Evolutionary conservation across 2,329 filamentous ascomycete species (phyloP).

Genomic region (Colletotrichum salicis): DNA sequence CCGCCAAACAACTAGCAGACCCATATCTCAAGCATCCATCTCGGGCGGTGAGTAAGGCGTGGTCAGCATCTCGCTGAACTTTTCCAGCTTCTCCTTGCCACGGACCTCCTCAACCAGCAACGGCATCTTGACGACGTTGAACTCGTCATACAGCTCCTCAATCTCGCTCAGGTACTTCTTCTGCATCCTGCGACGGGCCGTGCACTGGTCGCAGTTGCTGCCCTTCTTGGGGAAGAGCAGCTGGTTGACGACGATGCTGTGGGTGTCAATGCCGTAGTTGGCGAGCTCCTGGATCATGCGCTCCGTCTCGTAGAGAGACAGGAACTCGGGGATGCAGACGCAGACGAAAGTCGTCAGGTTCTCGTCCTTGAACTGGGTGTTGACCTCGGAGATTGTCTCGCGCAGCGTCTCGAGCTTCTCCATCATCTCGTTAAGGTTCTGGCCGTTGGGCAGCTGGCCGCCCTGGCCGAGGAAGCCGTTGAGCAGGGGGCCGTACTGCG

Average conservation of each 20-base stretch:
- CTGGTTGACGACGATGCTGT: slow-evolving; percentile 98
- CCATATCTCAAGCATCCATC: slow-evolving; percentile 32
- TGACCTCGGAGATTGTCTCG: slow-evolving; percentile 94
- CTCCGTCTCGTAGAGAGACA: slow-evolving; percentile 97
- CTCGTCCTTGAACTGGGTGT: slow-evolving; percentile 97
- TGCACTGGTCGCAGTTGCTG: slow-evolving; percentile 94
- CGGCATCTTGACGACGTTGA: slow-evolving; percentile 99
- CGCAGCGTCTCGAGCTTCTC: slow-evolving; percentile 94
- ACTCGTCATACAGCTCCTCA: slow-evolving; percentile 97
- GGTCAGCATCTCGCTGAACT: slow-evolving; percentile 87
- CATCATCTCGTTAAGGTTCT: slow-evolving; percentile 90
- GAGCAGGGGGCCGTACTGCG: slow-evolving; percentile 94
- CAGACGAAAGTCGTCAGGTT: slow-evolving; percentile 97
- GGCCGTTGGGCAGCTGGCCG: slow-evolving; percentile 83
- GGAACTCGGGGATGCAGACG: slow-evolving; percentile 97
- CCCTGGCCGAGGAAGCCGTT: slow-evolving; percentile 90
- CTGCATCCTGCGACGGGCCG: slow-evolving; percentile 95
- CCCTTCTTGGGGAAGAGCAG: slow-evolving; percentile 89
- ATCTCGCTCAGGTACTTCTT: slow-evolving; percentile 99
- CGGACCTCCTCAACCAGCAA: slow-evolving; percentile 94
- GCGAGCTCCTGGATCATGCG: slow-evolving; percentile 99
- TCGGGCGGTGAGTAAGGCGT: slow-evolving; percentile 77
- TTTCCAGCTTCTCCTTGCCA: slow-evolving; percentile 92
- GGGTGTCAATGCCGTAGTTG: slow-evolving; percentile 93
- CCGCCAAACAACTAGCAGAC: no score